Evolutionary conservation across 2,329 filamentous ascomycete species (phyloP).

Genomic region (Curvularia lunata): DNA sequence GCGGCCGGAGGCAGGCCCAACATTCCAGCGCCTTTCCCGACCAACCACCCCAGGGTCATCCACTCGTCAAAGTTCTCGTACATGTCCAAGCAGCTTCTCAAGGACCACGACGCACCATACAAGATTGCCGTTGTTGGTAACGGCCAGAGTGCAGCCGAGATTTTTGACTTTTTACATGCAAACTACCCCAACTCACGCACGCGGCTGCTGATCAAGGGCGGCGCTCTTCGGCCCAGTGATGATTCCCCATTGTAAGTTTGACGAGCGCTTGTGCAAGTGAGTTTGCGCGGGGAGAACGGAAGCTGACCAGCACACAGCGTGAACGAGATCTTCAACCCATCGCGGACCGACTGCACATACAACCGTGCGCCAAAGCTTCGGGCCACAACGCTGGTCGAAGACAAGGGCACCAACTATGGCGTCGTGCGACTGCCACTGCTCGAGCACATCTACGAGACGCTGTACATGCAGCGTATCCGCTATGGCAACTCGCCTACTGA

Average conservation of each 20-base stretch:
- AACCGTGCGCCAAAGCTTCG: conserved; percentile 69
- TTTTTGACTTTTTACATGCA: conserved; percentile 85
- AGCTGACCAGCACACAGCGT: conserved; percentile 66
- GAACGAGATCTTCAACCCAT: conserved; percentile 95
- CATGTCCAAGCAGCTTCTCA: conserved; percentile 65
- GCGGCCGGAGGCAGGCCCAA: conserved; percentile 72
- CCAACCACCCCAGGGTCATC: conserved; percentile 74
- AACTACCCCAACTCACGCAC: conserved; percentile 84
- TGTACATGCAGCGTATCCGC: conserved; percentile 83
- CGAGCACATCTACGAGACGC: conserved; percentile 82
- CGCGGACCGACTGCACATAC: conserved; percentile 79
- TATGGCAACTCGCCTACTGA: conserved; percentile 62
- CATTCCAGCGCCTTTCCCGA: conserved; percentile 73
- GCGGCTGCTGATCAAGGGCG: conserved; percentile 78
- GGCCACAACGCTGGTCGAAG: conserved; percentile 65
- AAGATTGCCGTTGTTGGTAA: conserved; percentile 84
- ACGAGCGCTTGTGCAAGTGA: neutral
- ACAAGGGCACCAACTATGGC: conserved; percentile 90
- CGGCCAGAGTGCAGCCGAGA: conserved; percentile 93
- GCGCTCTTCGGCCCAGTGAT: conserved; percentile 87
- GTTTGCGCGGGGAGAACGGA: neutral
- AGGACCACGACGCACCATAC: conserved; percentile 63
- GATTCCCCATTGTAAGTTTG: conserved; percentile 87
- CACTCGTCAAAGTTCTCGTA: conserved; percentile 89
- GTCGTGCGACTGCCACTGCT: conserved; percentile 91